Conservation (phyloP, 768 basidiomycete genomes). For the Boletus edulis region DNA sequence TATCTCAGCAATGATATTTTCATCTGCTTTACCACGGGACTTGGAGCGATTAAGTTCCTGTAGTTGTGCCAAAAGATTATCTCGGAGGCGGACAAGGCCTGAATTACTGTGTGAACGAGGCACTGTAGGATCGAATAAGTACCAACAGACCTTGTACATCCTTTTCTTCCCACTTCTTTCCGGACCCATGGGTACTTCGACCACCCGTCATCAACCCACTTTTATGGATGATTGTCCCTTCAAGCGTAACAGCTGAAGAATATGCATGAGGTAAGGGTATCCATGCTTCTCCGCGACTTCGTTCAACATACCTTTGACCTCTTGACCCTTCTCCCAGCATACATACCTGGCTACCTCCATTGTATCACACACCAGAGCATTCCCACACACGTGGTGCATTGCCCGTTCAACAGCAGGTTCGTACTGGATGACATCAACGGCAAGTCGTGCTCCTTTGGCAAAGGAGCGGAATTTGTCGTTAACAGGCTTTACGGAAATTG, state of each 20-base stretch:
- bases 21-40: constrained; percentile 81
- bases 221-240: constrained; percentile 97
- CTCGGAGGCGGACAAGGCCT: constrained; percentile 60
- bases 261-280: neutral
- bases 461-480: constrained; percentile 95
- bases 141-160: constrained; percentile 73
- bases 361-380: constrained; percentile 91
- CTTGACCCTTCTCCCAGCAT: constrained; percentile 92
- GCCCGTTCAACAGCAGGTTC: constrained; percentile 87
- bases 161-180: constrained; percentile 92
- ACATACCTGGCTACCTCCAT: constrained; percentile 91
- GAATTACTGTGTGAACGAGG: neutral
- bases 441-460: constrained; percentile 81
- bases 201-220: constrained; percentile 98
- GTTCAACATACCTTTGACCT: constrained; percentile 88
- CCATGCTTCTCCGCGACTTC: constrained; percentile 28
- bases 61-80: constrained; percentile 69
- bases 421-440: constrained; percentile 82
- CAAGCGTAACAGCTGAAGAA: constrained; percentile 83
- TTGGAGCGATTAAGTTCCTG: constrained; percentile 83
- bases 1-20: constrained; percentile 73
- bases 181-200: constrained; percentile 67
- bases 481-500: constrained; percentile 89
- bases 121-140: constrained; percentile 23
- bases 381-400: constrained; percentile 96